Conservation (phyloP, 148 eudicot genomes). For the Tetragonia tetragonoides region DNA sequence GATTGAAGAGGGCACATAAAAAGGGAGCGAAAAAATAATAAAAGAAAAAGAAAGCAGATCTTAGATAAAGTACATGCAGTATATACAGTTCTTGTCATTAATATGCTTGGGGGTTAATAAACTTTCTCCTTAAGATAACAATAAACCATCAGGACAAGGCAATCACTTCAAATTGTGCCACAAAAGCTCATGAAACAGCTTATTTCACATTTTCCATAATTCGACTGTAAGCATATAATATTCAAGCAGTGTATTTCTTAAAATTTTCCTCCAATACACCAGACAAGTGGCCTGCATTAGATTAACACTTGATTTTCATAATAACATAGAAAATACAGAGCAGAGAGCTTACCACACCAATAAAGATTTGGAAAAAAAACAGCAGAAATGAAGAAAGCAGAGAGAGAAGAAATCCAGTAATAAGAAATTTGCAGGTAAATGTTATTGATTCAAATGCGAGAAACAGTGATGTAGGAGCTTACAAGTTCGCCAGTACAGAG, state of each 20-base stretch:
- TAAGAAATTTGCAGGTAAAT: background rate
- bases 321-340: background rate
- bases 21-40: too few species aligned
- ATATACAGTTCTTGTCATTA: too few species aligned
- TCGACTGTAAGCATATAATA: background rate
- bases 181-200: background rate
- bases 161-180: background rate
- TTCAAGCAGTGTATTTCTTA: background rate
- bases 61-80: too few species aligned
- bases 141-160: background rate
- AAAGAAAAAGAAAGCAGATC: too few species aligned
- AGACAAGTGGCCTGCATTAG: background rate
- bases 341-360: background rate
- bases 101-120: too few species aligned
- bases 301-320: background rate
- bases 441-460: constrained; percentile 3
- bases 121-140: background rate
- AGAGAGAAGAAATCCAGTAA: too few species aligned
- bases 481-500: constrained; percentile 71
- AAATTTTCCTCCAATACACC: background rate
- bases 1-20: too few species aligned
- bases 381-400: too few species aligned
- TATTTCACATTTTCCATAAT: background rate
- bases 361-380: too few species aligned
- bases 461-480: constrained; percentile 32